A percentile compares a stretch with the other conserved stretches of the same genome.
phyloP scores from a whole-genome alignment of 306 rosid species.

The Sesbania bispinosa region DNA sequence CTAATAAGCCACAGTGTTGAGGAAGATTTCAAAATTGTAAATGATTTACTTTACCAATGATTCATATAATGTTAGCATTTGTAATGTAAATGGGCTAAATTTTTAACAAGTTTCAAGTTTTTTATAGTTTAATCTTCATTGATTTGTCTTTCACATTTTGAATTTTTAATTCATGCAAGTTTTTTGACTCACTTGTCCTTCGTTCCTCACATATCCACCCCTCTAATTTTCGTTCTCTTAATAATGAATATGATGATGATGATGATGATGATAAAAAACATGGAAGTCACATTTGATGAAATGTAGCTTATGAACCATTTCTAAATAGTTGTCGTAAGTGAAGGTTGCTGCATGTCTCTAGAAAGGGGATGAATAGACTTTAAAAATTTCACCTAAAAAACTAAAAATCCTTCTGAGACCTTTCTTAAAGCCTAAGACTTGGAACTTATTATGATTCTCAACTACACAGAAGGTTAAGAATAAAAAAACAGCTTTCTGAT shows the following conservation, averaged over 20 bases:
- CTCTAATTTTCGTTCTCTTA: background rate
- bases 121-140: background rate
- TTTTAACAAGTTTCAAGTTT: background rate
- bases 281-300: background rate
- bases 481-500: too few species aligned
- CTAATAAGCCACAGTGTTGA: background rate
- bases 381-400: too few species aligned
- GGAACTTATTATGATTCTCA: too few species aligned
- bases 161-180: background rate
- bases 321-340: background rate
- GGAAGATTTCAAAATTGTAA: conserved; percentile 1
- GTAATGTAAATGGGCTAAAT: background rate
- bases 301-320: background rate
- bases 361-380: too few species aligned
- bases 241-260: background rate
- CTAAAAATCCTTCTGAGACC: too few species aligned
- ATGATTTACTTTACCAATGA: background rate
- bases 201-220: background rate
- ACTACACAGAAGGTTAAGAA: too few species aligned
- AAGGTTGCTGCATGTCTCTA: too few species aligned
- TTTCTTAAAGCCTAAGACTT: too few species aligned
- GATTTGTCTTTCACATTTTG: background rate
- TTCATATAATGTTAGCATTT: background rate
- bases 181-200: background rate
- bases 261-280: too few species aligned